These are phyloP conservation scores for Chlamydomonas sp. DNA, from an alignment of 139 green algal genomes.

Conservation along the genomic window DNA sequence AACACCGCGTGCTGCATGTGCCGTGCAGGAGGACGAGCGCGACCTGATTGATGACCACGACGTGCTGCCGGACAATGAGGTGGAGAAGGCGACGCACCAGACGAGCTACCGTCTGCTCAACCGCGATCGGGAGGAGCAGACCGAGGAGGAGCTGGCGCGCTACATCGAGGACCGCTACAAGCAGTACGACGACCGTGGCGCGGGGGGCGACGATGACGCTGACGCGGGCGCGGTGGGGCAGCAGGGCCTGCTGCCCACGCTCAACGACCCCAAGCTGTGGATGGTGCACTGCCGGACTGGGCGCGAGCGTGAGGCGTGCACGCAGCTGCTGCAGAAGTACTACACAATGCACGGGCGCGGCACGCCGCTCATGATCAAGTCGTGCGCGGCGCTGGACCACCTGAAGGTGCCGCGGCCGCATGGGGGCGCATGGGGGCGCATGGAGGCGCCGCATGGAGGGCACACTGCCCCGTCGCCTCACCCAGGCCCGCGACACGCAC, in stretches of 20 bases:
- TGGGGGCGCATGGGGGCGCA: no score
- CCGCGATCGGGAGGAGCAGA: constrained; percentile 51
- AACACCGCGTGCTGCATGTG: not conserved
- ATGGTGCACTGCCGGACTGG: constrained; percentile 67
- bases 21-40: constrained; percentile 56
- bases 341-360: constrained; percentile 49
- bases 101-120: constrained; percentile 20
- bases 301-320: constrained; percentile 67
- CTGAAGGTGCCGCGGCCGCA: constrained; percentile 67
- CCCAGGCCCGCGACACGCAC: no score
- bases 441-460: no score
- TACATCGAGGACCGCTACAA: constrained; percentile 77
- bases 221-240: constrained; percentile 65
- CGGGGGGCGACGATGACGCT: constrained; percentile 27
- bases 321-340: constrained; percentile 88
- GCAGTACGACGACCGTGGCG: constrained; percentile 21
- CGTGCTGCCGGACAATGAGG: no score
- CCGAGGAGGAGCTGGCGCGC: constrained; percentile 71
- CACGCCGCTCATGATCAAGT: constrained; percentile 79
- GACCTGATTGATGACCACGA: constrained; percentile 69
- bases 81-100: no score
- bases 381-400: constrained; percentile 82
- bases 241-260: constrained; percentile 83
- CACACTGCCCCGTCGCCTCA: no score
- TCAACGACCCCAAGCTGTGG: constrained; percentile 92